phyloP scores from a whole-genome alignment of 257 asterid genomes.

The Ilex aquifolium region DNA sequence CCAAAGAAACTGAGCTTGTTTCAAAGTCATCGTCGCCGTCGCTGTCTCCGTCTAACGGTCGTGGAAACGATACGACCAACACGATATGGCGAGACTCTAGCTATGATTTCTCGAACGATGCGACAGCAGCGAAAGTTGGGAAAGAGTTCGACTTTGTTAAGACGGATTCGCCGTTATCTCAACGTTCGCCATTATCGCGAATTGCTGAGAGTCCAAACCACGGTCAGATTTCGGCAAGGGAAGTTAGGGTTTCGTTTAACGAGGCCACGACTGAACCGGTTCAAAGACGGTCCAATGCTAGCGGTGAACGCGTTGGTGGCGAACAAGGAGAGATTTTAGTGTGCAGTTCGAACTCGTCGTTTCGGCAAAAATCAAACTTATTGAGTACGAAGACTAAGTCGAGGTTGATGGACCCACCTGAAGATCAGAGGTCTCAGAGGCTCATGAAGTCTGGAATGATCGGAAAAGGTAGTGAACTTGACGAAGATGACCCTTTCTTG shows the following conservation, averaged over 20 bases:
- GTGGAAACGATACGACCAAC: background rate
- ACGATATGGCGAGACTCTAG: slow-evolving; percentile 34
- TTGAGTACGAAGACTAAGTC: slow-evolving; percentile 48
- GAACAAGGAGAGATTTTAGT: slow-evolving; percentile 47
- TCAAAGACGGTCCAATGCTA: slow-evolving; percentile 46
- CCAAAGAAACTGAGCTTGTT: background rate
- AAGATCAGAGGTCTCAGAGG: slow-evolving; percentile 29
- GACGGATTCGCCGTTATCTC: slow-evolving; percentile 35
- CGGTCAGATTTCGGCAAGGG: slow-evolving; percentile 37
- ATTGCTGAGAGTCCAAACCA: slow-evolving; percentile 48
- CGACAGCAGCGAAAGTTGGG: slow-evolving; percentile 12
- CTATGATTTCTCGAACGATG: slow-evolving; percentile 47
- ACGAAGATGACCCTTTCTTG: slow-evolving; percentile 77
- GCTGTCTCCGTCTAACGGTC: background rate
- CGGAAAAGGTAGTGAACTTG: slow-evolving; percentile 45
- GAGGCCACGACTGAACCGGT: slow-evolving; percentile 26
- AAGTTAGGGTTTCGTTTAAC: slow-evolving; percentile 44
- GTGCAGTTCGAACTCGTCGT: slow-evolving; percentile 52
- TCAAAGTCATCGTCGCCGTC: background rate
- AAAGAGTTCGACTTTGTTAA: slow-evolving; percentile 36
- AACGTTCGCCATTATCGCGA: slow-evolving; percentile 35
- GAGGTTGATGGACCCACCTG: slow-evolving; percentile 56
- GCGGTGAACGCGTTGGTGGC: slow-evolving; percentile 11
- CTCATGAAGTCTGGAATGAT: slow-evolving; percentile 37
- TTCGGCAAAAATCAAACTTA: slow-evolving; percentile 45